phyloP scores from a whole-genome alignment of 169 alveolate genomes.

The Cryptosporidium canis region DNA sequence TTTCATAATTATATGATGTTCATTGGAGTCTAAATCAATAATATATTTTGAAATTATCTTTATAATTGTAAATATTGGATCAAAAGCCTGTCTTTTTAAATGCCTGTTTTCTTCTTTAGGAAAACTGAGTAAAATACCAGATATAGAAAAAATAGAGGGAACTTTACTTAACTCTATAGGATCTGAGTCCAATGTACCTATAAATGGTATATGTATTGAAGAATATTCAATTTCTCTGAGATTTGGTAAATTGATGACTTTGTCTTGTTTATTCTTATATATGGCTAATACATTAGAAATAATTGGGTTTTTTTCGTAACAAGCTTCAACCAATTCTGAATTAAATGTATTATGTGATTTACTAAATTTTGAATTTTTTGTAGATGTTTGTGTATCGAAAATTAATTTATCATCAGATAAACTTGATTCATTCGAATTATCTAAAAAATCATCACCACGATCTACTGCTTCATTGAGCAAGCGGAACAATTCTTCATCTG shows the following conservation, averaged over 20 bases:
- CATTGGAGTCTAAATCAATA: neutral
- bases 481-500: slow-evolving; percentile 40
- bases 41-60: neutral
- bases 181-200: slow-evolving; percentile 55
- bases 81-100: neutral
- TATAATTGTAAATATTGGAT: slow-evolving; percentile 22
- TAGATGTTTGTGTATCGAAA: neutral
- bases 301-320: neutral
- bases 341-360: neutral
- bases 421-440: neutral
- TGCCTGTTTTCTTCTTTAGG: neutral
- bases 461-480: slow-evolving; percentile 25
- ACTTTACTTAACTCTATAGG: slow-evolving; percentile 24
- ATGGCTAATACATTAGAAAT: slow-evolving; percentile 11
- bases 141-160: slow-evolving; percentile 28
- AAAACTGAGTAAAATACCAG: neutral
- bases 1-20: neutral
- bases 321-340: neutral
- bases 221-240: neutral
- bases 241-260: neutral
- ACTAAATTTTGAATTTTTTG: neutral
- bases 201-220: slow-evolving; percentile 18
- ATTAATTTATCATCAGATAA: neutral
- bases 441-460: neutral
- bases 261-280: neutral